These are phyloP conservation scores for Amphirosellinia nigrospora DNA, from an alignment of 495 filamentous ascomycete species.

Conservation along the genomic window DNA sequence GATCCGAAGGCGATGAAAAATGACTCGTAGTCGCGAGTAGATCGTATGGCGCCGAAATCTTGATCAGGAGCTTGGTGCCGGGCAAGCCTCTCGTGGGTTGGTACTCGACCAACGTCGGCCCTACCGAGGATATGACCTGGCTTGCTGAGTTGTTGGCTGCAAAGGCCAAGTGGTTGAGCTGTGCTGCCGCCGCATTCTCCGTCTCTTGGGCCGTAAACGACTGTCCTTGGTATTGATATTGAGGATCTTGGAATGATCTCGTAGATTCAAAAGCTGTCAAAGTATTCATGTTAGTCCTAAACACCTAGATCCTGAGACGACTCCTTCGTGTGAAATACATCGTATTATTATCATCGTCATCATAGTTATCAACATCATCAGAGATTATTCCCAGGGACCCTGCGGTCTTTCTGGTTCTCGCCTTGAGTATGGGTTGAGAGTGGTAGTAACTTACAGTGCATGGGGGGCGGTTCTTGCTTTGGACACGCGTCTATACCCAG, in stretches of 20 bases:
- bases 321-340: background rate
- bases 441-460: slow-evolving; percentile 56
- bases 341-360: no score
- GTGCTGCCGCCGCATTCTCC: slow-evolving; percentile 55
- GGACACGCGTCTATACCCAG: slow-evolving; percentile 53
- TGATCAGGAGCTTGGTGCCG: slow-evolving; percentile 73
- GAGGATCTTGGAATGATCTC: slow-evolving; percentile 49
- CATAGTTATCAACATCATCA: no score
- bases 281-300: background rate
- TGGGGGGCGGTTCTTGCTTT: slow-evolving; percentile 52
- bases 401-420: background rate
- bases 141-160: slow-evolving; percentile 58
- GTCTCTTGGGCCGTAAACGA: slow-evolving; percentile 46
- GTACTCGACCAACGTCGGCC: slow-evolving; percentile 67
- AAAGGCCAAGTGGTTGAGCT: slow-evolving; percentile 59
- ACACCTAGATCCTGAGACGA: background rate
- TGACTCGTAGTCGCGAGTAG: slow-evolving; percentile 59
- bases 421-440: background rate
- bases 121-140: slow-evolving; percentile 56
- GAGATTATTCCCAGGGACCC: background rate
- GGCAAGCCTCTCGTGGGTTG: slow-evolving; percentile 68
- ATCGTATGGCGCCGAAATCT: slow-evolving; percentile 77
- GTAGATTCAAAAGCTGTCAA: slow-evolving; percentile 54
- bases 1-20: slow-evolving; percentile 78
- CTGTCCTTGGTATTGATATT: slow-evolving; percentile 53